These are phyloP conservation scores for Bipolaris sorokiniana DNA, from an alignment of 2,329 filamentous ascomycete species.

Conservation along the genomic window DNA sequence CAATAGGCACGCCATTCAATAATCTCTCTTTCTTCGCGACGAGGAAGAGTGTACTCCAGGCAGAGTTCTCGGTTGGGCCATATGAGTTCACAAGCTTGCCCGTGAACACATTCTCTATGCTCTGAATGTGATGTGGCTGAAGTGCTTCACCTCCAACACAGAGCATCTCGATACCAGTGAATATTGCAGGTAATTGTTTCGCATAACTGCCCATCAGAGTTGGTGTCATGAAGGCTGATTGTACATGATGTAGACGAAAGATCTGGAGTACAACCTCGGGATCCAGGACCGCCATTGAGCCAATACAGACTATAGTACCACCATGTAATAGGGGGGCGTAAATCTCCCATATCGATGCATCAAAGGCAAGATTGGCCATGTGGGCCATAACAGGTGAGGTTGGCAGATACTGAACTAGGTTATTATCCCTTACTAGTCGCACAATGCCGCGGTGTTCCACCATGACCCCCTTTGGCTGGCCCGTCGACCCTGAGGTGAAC, in stretches of 20 bases:
- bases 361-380: constrained; percentile 23
- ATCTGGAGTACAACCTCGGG: not conserved
- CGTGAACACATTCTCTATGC: constrained; percentile 8
- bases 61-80: constrained; percentile 25
- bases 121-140: constrained; percentile 6
- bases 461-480: constrained; percentile 63
- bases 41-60: constrained; percentile 54
- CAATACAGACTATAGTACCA: constrained; percentile 52
- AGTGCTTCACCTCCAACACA: constrained; percentile 7
- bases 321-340: constrained; percentile 63
- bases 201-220: not conserved
- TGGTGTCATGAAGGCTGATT: constrained; percentile 1
- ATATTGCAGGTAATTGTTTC: not conserved
- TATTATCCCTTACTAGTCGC: constrained; percentile 21
- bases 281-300: not conserved
- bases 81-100: constrained; percentile 22
- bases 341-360: constrained; percentile 59
- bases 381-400: constrained; percentile 49
- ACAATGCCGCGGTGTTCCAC: constrained; percentile 64
- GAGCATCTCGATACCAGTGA: not conserved
- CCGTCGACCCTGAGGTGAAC: constrained; percentile 55
- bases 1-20: constrained; percentile 44
- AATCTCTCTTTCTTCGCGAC: not conserved
- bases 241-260: not conserved
- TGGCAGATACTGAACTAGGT: constrained; percentile 12